These are phyloP conservation scores for Chaetothyriales sp. DNA, from an alignment of 2,329 filamentous ascomycete species.

Conservation along the genomic window DNA sequence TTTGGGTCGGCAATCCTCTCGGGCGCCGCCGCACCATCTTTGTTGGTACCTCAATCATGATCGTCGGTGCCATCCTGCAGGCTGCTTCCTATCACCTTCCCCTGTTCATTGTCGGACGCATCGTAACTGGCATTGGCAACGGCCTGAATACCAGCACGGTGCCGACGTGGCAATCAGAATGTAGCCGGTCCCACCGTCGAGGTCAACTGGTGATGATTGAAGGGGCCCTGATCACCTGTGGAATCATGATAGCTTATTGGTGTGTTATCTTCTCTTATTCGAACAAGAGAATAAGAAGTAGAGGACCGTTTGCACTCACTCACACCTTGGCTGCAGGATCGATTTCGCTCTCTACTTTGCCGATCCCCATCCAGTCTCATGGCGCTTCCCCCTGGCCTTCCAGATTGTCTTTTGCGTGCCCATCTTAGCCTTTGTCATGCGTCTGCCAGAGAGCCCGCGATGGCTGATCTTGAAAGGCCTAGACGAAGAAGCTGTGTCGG, in stretches of 20 bases:
- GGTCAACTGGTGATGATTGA: slow-evolving; percentile 39
- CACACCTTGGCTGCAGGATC: slow-evolving; percentile 29
- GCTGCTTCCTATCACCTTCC: slow-evolving; percentile 25
- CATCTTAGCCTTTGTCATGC: slow-evolving; percentile 34
- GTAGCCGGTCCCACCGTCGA: slow-evolving; percentile 35
- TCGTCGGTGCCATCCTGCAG: slow-evolving; percentile 31
- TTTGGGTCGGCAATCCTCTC: slow-evolving; percentile 36
- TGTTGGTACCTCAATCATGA: slow-evolving; percentile 25
- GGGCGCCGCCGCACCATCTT: slow-evolving; percentile 32
- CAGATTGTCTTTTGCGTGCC: slow-evolving; percentile 42
- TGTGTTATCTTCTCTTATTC: no score
- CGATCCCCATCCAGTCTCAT: slow-evolving; percentile 33
- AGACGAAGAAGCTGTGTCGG: slow-evolving; percentile 35
- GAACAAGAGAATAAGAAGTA: not conserved
- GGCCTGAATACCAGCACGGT: slow-evolving; percentile 26
- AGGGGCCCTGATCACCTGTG: slow-evolving; percentile 36
- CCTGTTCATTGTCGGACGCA: slow-evolving; percentile 34
- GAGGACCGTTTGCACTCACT: no score
- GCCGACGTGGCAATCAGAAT: slow-evolving; percentile 29
- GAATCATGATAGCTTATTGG: slow-evolving; percentile 30
- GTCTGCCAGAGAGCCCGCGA: slow-evolving; percentile 41
- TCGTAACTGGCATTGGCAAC: slow-evolving; percentile 27
- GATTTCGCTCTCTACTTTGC: slow-evolving; percentile 39
- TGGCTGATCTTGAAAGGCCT: slow-evolving; percentile 42
- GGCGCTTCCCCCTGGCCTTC: slow-evolving; percentile 43